phyloP scores from a whole-genome alignment of 2,329 filamentous ascomycete species.

The Thermomyces lanuginosus region DNA sequence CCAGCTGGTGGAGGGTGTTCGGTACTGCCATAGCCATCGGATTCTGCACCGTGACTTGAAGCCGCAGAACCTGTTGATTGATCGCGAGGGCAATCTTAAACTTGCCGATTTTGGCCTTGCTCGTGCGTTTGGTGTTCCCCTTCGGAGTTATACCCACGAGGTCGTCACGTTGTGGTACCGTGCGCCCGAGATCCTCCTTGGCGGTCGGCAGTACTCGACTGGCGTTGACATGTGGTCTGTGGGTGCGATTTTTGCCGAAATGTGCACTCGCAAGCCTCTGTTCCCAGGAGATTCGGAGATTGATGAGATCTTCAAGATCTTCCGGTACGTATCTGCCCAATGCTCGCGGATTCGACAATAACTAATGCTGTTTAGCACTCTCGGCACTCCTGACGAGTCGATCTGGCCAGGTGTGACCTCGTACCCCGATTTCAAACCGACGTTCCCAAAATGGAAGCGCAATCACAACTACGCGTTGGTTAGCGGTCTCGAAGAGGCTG shows the following conservation, averaged over 20 bases:
- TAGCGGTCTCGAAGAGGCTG: conserved; percentile 51
- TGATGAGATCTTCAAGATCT: conserved; percentile 89
- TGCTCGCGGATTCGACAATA: conserved; percentile 2
- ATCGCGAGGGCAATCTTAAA: conserved; percentile 76
- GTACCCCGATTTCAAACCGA: conserved; percentile 83
- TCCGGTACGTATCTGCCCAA: conserved; percentile 44
- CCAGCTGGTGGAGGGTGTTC: conserved; percentile 67
- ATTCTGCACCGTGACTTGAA: conserved; percentile 79
- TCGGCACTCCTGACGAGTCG: conserved; percentile 69
- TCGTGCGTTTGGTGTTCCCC: conserved; percentile 75
- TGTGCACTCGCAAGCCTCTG: conserved; percentile 84
- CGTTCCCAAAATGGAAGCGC: conserved; percentile 79
- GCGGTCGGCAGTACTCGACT: conserved; percentile 81
- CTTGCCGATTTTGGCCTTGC: conserved; percentile 81
- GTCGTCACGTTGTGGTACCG: conserved; percentile 92
- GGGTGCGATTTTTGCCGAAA: conserved; percentile 88
- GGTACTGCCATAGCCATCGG: conserved; percentile 78
- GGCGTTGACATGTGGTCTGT: conserved; percentile 95
- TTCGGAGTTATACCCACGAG: conserved; percentile 87
- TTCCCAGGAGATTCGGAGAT: conserved; percentile 90
- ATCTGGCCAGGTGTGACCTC: conserved; percentile 86
- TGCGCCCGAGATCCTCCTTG: conserved; percentile 74
- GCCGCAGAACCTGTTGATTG: conserved; percentile 77
- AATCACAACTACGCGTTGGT: conserved; percentile 51
- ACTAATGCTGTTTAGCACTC: conserved; percentile 35